These are phyloP conservation scores for Penicillium concentricum DNA, from an alignment of 2,329 filamentous ascomycete species.

Conservation along the genomic window DNA sequence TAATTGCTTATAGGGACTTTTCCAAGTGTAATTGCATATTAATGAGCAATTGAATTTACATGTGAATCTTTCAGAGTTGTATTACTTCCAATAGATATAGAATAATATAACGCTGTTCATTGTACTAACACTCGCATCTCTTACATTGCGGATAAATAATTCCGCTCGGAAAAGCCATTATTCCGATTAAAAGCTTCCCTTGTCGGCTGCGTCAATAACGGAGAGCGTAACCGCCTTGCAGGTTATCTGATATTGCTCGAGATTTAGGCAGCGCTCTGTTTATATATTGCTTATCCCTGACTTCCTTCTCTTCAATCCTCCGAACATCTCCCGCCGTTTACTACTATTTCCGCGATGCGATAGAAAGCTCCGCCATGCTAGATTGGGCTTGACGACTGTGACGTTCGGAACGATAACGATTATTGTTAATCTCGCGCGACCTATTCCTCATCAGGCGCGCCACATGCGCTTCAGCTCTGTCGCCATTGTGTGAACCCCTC, in stretches of 20 bases:
- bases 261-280: not conserved
- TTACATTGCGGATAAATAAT: not conserved
- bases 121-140: not conserved
- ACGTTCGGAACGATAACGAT: constrained; percentile 4
- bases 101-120: not conserved
- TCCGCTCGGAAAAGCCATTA: not conserved
- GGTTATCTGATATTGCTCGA: not conserved
- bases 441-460: constrained; percentile 14
- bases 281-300: not conserved
- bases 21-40: not conserved
- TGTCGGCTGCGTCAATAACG: not conserved
- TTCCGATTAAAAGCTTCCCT: constrained; percentile 4
- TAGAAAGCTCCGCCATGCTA: constrained; percentile 11
- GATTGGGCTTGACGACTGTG: not conserved
- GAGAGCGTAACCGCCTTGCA: not conserved
- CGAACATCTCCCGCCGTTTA: not conserved
- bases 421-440: not conserved
- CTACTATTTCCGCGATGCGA: not conserved
- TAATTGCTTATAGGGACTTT: constrained; percentile 5
- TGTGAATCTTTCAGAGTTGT: not conserved
- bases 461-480: constrained; percentile 15
- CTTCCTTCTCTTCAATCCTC: not conserved
- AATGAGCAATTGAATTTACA: not conserved
- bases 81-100: not conserved
- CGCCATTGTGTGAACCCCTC: not conserved